A percentile compares a stretch with the other conserved stretches of the same genome.
Conservation (phyloP, 2,329 filamentous ascomycete species). For the Polychaeton citri region DNA sequence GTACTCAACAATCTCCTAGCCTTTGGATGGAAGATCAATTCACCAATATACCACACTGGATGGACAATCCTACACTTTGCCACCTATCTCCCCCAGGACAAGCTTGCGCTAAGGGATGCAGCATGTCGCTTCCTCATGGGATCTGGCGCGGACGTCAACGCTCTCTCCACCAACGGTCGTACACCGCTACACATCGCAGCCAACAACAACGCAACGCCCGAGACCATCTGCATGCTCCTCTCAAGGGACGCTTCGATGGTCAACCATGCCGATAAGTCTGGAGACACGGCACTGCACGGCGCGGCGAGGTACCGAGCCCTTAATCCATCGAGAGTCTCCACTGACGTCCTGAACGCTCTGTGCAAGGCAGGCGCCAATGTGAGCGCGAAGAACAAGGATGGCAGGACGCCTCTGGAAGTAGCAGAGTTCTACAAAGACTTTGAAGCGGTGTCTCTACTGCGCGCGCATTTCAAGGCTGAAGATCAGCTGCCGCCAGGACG, state of each 20-base stretch:
- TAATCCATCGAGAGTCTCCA: not conserved
- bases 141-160: not conserved
- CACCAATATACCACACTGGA: not conserved
- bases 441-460: not conserved
- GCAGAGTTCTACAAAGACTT: not conserved
- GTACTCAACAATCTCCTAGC: not conserved
- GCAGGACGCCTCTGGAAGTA: not conserved
- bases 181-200: not conserved
- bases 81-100: not conserved
- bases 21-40: not conserved
- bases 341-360: not conserved
- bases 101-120: not conserved
- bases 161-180: not conserved
- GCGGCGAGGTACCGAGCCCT: not conserved
- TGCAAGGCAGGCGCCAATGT: not conserved
- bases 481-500: not conserved
- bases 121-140: not conserved
- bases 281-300: not conserved
- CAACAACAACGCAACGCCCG: not conserved
- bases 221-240: not conserved
- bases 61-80: not conserved
- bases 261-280: not conserved
- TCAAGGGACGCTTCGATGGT: not conserved
- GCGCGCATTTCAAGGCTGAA: not conserved
- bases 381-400: not conserved